These are phyloP conservation scores for Epichloe coenophiala DNA, from an alignment of 2,329 filamentous ascomycete species.

Conservation along the genomic window DNA sequence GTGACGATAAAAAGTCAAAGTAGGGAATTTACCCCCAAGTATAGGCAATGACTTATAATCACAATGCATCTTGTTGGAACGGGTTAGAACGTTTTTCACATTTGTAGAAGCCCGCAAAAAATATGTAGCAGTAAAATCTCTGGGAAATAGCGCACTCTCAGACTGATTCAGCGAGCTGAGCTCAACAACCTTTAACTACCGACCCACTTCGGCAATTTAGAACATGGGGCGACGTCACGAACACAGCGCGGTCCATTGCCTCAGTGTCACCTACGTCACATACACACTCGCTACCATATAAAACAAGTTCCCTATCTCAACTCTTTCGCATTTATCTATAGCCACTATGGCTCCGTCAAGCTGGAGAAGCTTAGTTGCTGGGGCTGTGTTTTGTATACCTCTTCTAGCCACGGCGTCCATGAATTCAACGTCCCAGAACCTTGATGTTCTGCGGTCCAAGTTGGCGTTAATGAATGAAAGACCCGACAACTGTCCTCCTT, in stretches of 20 bases:
- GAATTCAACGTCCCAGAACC: constrained; percentile 45
- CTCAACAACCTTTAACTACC: background rate
- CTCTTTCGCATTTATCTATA: constrained; percentile 8
- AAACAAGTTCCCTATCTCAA: background rate
- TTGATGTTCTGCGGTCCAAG: constrained; percentile 49
- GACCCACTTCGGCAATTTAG: background rate
- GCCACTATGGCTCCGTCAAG: constrained; percentile 26
- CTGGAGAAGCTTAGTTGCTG: constrained; percentile 25
- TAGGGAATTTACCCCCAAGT: too few species aligned
- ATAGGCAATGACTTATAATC: too few species aligned
- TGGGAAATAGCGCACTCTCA: too few species aligned
- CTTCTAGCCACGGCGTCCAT: constrained; percentile 24
- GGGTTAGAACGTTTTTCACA: too few species aligned
- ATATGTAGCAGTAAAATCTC: too few species aligned
- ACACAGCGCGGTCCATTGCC: background rate
- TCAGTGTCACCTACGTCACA: too few species aligned
- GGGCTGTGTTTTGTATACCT: constrained; percentile 27
- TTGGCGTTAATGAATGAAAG: constrained; percentile 60
- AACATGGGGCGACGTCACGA: background rate
- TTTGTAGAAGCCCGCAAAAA: too few species aligned
- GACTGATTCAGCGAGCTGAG: background rate
- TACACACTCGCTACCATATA: too few species aligned
- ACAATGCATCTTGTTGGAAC: too few species aligned
- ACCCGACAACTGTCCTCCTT: constrained; percentile 67
- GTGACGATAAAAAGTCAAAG: too few species aligned